Base-by-base conservation (phyloP, 2,329 filamentous ascomycete genomes). In the Fusarium hostae region DNA sequence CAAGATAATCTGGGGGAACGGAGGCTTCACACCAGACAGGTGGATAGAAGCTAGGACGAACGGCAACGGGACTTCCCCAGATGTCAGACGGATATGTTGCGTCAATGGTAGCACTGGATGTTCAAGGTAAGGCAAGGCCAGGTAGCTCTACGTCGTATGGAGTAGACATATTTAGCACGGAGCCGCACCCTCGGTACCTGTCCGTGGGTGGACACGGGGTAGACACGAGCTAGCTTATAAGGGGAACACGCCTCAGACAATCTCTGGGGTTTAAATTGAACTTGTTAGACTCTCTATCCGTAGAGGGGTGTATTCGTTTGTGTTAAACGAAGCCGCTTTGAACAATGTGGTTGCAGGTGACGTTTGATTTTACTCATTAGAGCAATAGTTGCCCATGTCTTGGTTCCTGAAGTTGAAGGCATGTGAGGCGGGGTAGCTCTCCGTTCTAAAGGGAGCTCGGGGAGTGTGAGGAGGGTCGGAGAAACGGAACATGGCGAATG, bases 181-280 rank as follows among this genome's bases (percentile, higher is more conserved):
- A 76, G 69, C 71, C 73, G 69, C 66, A 70, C 54, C 40, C 73
- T 75, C 73, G 73, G 73, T 66, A 59, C 67, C 66, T 73, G 73
- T 71, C 73, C 73, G 73, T 70, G 62, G 48, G 63, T 68, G 66
- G 63, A 39, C 52, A 63, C 37, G 63, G 59, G 65, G 59, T 58
- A 55, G 56, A 26, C 51, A 57, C 37, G 60, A 34, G 44, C 30
- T 48, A 55, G 24, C 39, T 62, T 34, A 15, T 37, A 28, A 32
- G 43, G 20, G 32, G 37, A 40, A 45, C 47, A 67, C 54, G 45
- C 63, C 63, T 67, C 52, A 59, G 30, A 32, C 40, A 47, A 66
- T 52, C 12, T 51, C 54, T 48, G 40, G 62, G 45, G 26, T 47
- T 39, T 18, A 6, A 32, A 30, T 28, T 55, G 63, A 69, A 57